Evolutionary conservation across 495 filamentous ascomycete genomes (phyloP).

Genomic region (Neurospora africana): DNA sequence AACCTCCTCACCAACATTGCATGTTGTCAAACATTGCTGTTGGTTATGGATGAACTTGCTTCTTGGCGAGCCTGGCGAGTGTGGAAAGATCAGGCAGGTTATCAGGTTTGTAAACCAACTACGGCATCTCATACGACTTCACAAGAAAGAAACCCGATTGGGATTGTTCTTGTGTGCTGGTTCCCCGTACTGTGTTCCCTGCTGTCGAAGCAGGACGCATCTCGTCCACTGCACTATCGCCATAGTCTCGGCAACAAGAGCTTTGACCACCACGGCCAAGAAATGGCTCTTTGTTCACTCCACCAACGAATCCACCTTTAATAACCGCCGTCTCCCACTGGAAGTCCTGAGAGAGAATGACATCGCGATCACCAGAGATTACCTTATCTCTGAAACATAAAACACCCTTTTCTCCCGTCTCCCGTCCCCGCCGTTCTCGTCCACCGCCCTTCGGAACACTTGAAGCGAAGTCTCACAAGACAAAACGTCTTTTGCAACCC

Average conservation of each 20-base stretch:
- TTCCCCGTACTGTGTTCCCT: background rate
- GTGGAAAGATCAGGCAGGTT: too few species aligned
- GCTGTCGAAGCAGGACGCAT: background rate
- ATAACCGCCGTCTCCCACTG: background rate
- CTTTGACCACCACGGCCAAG: background rate
- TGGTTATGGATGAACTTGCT: too few species aligned
- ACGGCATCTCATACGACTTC: too few species aligned
- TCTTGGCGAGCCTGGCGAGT: too few species aligned
- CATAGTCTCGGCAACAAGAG: background rate
- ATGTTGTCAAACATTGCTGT: too few species aligned
- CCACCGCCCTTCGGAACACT: background rate
- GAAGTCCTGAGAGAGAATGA: background rate
- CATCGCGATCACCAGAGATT: background rate
- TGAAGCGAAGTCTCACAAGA: background rate
- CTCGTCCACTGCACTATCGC: background rate
- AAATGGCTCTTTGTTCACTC: background rate
- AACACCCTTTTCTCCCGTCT: background rate
- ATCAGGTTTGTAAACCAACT: too few species aligned
- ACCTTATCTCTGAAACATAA: background rate
- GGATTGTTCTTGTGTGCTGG: background rate
- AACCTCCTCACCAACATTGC: background rate
- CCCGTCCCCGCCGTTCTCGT: background rate
- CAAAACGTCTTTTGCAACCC: background rate
- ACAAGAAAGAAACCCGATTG: background rate
- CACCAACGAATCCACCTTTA: background rate